Conservation (phyloP, 371 early-diverging fungal species). For the Mortierella sp. region DNA sequence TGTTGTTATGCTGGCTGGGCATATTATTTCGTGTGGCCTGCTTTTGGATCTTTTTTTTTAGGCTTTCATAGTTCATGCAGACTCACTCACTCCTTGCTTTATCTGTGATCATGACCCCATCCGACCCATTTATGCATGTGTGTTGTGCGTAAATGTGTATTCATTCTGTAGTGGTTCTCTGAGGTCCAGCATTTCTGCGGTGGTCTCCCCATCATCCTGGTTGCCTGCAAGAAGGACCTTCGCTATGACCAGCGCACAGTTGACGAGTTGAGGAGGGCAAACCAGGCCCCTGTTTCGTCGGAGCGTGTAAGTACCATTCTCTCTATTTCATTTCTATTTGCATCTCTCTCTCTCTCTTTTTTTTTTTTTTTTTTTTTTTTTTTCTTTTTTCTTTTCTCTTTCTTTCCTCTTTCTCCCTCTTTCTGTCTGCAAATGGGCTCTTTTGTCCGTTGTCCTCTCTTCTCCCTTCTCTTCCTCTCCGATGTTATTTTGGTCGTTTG, state of each 20-base stretch:
- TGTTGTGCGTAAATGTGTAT: no score
- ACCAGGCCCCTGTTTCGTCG: constrained; percentile 82
- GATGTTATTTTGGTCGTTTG: not conserved
- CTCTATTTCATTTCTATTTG: not conserved
- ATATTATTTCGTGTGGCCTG: not conserved
- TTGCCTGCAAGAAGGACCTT: constrained; percentile 94
- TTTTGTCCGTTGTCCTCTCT: not conserved
- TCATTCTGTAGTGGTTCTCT: constrained; percentile 94
- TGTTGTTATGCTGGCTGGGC: no score
- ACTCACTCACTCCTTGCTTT: not conserved
- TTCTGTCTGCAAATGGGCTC: no score
- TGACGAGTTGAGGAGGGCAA: constrained; percentile 80
- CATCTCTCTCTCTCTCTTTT: not conserved
- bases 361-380: not conserved
- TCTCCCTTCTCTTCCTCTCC: not conserved
- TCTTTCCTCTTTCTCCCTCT: not conserved
- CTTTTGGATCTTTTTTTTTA: not conserved
- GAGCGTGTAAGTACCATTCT: constrained; percentile 71
- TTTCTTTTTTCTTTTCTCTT: not conserved
- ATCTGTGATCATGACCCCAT: not conserved
- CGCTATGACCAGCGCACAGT: constrained; percentile 83
- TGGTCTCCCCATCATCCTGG: constrained; percentile 88
- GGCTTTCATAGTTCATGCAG: not conserved
- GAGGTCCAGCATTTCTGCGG: constrained; percentile 93
- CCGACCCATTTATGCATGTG: not conserved